phyloP scores from a whole-genome alignment of 192 early-diverging fungal genomes.

The Dimargaris cristalligena region DNA sequence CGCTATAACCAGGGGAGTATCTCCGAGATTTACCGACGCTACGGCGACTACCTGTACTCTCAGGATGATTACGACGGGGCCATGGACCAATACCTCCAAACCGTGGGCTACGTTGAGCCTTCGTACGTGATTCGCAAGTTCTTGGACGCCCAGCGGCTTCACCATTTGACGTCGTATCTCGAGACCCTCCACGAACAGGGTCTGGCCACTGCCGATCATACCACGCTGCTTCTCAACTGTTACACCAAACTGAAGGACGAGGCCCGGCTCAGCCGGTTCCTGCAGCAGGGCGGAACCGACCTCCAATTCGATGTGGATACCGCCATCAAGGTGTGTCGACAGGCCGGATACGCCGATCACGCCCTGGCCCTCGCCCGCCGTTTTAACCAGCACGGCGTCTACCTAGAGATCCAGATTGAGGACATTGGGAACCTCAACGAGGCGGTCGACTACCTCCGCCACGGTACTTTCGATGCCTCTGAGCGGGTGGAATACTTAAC shows the following conservation, averaged over 20 bases:
- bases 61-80: constrained; percentile 79
- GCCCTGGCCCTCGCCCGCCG: constrained; percentile 80
- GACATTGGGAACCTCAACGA: constrained; percentile 65
- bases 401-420: constrained; percentile 77
- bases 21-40: constrained; percentile 82
- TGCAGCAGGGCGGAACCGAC: constrained; percentile 51
- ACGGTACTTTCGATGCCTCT: constrained; percentile 18
- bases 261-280: constrained; percentile 69
- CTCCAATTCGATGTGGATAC: constrained; percentile 87
- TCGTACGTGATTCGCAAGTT: constrained; percentile 96
- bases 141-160: constrained; percentile 83
- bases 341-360: constrained; percentile 77
- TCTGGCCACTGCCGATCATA: constrained; percentile 87
- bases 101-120: constrained; percentile 84
- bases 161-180: constrained; percentile 75
- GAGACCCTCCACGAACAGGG: constrained; percentile 74
- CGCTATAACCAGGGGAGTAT: constrained; percentile 69
- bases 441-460: constrained; percentile 59
- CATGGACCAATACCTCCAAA: constrained; percentile 82
- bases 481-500: constrained; percentile 30
- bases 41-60: constrained; percentile 86
- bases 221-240: constrained; percentile 89
- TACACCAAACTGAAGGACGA: constrained; percentile 91
- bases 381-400: constrained; percentile 66
- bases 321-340: constrained; percentile 81